Percentiles rank a stretch among this genome's conserved stretches.
Conservation (phyloP, 129 eudicot species). For the Artemisia annua region DNA sequence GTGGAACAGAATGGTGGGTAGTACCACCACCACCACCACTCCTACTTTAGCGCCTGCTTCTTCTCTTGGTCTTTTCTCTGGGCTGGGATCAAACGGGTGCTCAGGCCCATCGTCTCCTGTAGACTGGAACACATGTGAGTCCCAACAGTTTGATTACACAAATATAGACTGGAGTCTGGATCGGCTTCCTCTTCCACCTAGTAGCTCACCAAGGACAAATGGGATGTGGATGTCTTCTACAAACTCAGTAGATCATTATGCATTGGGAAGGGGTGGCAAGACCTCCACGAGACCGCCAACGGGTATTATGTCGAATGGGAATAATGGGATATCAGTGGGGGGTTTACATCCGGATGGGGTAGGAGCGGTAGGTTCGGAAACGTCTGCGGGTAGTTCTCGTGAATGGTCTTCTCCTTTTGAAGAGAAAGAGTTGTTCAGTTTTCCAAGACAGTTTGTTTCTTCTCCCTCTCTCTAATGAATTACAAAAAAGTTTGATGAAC, state of each 20-base stretch:
- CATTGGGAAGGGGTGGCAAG: conserved; percentile 31
- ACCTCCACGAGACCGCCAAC: conserved; percentile 47
- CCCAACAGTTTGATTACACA: conserved; percentile 66
- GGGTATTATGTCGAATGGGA: conserved; percentile 39
- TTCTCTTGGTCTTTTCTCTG: conserved; percentile 78
- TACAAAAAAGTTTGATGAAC: conserved; percentile 25
- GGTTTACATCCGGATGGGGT: conserved; percentile 47
- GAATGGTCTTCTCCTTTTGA: conserved; percentile 96
- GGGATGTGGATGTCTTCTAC: conserved; percentile 49
- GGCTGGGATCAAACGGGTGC: conserved; percentile 58
- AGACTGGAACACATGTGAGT: conserved; percentile 72
- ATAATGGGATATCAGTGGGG: conserved; percentile 29
- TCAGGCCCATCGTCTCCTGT: conserved; percentile 75
- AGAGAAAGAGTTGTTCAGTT: conserved; percentile 81
- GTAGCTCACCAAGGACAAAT: conserved; percentile 36
- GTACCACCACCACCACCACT: conserved; percentile 40
- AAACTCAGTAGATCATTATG: conserved; percentile 15
- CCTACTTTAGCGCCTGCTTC: conserved; percentile 84
- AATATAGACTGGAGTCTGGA: conserved; percentile 89
- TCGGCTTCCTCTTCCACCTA: conserved; percentile 37
- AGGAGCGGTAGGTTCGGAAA: conserved; percentile 39
- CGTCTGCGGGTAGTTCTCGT: conserved; percentile 56
- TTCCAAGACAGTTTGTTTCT: conserved; percentile 87
- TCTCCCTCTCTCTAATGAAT: conserved; percentile 67
- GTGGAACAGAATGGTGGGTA: conserved; percentile 44